Evolutionary conservation across 495 filamentous ascomycete species (phyloP), one percentile per base, ranked within the genome.

Genomic region (Cladorrhinum samala): DNA sequence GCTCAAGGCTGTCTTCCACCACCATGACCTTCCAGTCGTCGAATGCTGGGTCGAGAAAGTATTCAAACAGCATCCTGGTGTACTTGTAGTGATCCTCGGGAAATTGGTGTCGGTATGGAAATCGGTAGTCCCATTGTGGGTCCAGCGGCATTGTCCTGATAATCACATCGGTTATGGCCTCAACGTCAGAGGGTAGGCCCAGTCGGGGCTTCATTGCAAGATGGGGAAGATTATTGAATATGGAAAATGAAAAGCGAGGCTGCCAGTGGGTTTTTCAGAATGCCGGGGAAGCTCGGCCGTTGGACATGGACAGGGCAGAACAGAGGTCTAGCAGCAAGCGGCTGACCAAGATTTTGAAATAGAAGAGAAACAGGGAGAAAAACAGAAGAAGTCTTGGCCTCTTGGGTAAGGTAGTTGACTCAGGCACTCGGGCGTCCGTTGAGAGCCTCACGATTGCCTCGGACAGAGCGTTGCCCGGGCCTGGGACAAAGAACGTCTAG

Each of bases 111-210:
- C 68, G 63, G 37, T 60, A 51, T 0, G 69, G 67, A 43, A 70
- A 72, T 46, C 69, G 62, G 46, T 70, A 70, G 53, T 67, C 46
- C 66, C 68, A 72, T 41, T 69, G 64, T 5, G 69, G 69, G 46
- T 72, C 69, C 17, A 65, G 60, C 17, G 67, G 66, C 62, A 72
- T 68, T 11, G 66, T 55, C 41, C 59, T 41, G 61, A 67, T 62
- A 54, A 67, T 64, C 46, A 69, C 62, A 4, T 61, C 49, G 37
- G 64, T 66, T 52, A 72, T 51, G 17, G 65, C 66, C 41, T 72
- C 69, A 36, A 66, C 27, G 52, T 72, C 69, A 3, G 57, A 30
- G 1, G 56, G 62, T 11, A 61, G 37, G 13, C 57, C 65, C 9
- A 50, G 42, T 46, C 64, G 60, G 17, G 57, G 63, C 42, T 50